phyloP scores from a whole-genome alignment of 495 filamentous ascomycete species.

The Bombardia bombarda region DNA sequence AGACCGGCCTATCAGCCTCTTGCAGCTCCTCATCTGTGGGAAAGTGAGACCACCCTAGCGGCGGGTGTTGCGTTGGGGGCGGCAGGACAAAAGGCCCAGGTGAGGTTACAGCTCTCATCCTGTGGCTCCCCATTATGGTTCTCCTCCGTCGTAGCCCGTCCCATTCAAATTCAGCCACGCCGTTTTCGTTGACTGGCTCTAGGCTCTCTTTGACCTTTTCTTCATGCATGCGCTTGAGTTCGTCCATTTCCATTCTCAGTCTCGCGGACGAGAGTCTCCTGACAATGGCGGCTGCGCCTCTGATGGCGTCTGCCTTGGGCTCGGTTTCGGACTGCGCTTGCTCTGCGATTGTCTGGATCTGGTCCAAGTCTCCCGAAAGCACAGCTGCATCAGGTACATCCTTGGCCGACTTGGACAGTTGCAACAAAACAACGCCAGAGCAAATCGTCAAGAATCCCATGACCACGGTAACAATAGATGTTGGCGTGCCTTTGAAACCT shows the following conservation, averaged over 20 bases:
- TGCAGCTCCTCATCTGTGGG: constrained; percentile 56
- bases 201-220: constrained; percentile 66
- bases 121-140: constrained; percentile 52
- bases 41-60: constrained; percentile 82
- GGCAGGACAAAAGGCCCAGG: constrained; percentile 28
- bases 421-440: constrained; percentile 87
- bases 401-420: constrained; percentile 96
- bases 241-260: constrained; percentile 71
- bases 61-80: constrained; percentile 57
- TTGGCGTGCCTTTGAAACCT: constrained; percentile 82
- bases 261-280: constrained; percentile 70
- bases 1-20: constrained; percentile 39
- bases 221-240: constrained; percentile 69
- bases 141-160: constrained; percentile 82
- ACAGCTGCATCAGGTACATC: constrained; percentile 92
- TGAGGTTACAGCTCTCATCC: constrained; percentile 27
- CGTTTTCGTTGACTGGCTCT: constrained; percentile 63
- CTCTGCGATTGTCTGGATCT: constrained; percentile 88
- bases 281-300: constrained; percentile 84
- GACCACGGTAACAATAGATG: constrained; percentile 79
- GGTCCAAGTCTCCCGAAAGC: constrained; percentile 87
- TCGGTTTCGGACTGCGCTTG: constrained; percentile 93
- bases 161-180: constrained; percentile 63
- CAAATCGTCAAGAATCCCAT: constrained; percentile 94
- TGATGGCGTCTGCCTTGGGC: constrained; percentile 92